Evolutionary conservation across 306 rosid species (phyloP), one percentile per base, ranked within the genome.

Genomic region (Cicer arietinum): DNA sequence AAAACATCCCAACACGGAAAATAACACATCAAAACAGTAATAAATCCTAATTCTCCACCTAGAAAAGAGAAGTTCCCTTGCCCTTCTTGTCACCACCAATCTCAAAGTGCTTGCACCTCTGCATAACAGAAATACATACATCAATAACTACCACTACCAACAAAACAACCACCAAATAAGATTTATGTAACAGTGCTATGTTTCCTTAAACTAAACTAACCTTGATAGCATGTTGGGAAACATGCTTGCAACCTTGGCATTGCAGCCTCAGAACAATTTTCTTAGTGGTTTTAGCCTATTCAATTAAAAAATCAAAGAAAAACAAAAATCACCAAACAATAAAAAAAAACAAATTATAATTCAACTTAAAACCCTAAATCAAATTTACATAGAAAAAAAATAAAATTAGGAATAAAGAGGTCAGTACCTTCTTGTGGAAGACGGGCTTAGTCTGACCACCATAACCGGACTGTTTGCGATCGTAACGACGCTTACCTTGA

Each of bases 31-130:
- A 56, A 54, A 71, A 47, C 69, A 40, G 37, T 30, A 30, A 35
- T 58, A 76, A 18, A 58, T 45, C 50, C 68, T 79, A 82, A 18
- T 46, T 76, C 25, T 67, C 39, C 11, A 52, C 52, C 43, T 80
- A 86, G 68, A 86, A 86, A n/a, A 86, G 80, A 53, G 89, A 86
- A 5, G 89, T 86, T 80, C 89, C 89, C 52, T 86, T 86, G 4
- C 89, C 89, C 85, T 86, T 86, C 84, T 86, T 86, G 73, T 86
- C 89, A 1, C 89, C 89, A 45, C 89, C 89, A 60, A 86, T 86
- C 85, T 86, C 89, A 67, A 86, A 86, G 43, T 86, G 89, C 80
- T 86, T 86, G 85, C 89, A 86, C 80, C 89, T 81, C 89, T 86
- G 85, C 85, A 83, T 7, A 80, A 74, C 43, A 75, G 0, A 75